Conservation (phyloP, 1,139 yeast genomes). For the Scheffersomyces cryptocercus region DNA sequence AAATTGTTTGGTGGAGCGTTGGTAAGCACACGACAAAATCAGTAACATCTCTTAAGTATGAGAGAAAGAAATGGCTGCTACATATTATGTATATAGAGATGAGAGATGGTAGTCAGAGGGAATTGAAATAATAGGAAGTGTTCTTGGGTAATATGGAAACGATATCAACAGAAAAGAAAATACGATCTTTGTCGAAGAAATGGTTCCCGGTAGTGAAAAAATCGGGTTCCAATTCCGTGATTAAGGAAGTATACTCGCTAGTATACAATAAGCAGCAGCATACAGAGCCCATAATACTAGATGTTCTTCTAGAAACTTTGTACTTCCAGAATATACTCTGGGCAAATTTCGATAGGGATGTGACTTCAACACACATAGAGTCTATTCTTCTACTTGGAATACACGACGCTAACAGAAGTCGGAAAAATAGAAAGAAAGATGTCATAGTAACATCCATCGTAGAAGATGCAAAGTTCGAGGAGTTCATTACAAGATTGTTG, state of each 20-base stretch:
- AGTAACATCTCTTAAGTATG: no score
- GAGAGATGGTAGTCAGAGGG: no score
- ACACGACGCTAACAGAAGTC: no score
- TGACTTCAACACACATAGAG: conserved; percentile 39
- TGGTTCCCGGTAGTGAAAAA: conserved; percentile 21
- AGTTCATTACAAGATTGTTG: conserved; percentile 8
- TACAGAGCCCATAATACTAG: conserved; percentile 8
- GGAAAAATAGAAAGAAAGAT: no score
- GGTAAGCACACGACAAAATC: conserved; percentile 9
- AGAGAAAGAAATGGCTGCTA: no score
- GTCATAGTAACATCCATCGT: not conserved
- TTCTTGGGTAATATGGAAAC: no score
- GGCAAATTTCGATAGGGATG: conserved; percentile 40
- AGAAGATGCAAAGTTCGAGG: conserved; percentile 8
- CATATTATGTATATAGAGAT: no score
- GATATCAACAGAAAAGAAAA: not conserved
- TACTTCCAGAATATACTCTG: conserved; percentile 36
- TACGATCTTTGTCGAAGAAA: conserved; percentile 11
- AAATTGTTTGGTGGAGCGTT: not conserved
- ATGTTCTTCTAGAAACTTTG: conserved; percentile 18
- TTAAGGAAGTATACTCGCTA: conserved; percentile 23
- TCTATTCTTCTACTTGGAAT: conserved; percentile 22
- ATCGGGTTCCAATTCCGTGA: conserved; percentile 13
- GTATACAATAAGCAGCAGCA: conserved; percentile 7
- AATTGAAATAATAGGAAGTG: no score